Percentiles rank a stretch among this genome's conserved stretches.
These are phyloP conservation scores for Imleria badia DNA, from an alignment of 768 basidiomycete species.

Conservation along the genomic window DNA sequence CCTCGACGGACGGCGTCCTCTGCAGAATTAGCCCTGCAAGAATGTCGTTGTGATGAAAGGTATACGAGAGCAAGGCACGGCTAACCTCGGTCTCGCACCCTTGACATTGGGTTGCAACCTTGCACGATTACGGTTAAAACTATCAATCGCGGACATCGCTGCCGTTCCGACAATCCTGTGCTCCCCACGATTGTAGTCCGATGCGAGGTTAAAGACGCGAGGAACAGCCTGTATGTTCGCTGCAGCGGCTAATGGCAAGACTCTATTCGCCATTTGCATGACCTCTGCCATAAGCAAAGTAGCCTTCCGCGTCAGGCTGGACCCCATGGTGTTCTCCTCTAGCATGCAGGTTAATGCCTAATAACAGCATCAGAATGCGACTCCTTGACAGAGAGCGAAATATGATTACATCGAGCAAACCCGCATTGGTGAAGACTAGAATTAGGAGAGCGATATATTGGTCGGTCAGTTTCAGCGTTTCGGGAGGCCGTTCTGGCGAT, in stretches of 20 bases:
- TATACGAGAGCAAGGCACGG: not conserved
- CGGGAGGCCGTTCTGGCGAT: conserved; percentile 46
- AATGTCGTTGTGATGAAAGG: not conserved
- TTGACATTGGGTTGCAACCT: conserved; percentile 63
- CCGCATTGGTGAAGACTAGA: conserved; percentile 81
- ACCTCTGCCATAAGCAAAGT: conserved; percentile 90
- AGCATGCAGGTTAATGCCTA: conserved; percentile 86
- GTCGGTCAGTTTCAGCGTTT: conserved; percentile 79
- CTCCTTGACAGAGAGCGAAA: not conserved
- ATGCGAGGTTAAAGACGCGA: conserved; percentile 79
- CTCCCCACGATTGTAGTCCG: conserved; percentile 73
- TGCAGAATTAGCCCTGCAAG: conserved; percentile 66
- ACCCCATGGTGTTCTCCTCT: conserved; percentile 72
- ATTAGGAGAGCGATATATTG: conserved; percentile 90
- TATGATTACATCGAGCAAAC: conserved; percentile 75
- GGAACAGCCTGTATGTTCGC: conserved; percentile 88
- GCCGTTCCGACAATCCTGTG: conserved; percentile 82
- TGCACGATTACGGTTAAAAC: conserved; percentile 85
- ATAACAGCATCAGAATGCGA: conserved; percentile 1
- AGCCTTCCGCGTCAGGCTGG: conserved; percentile 82
- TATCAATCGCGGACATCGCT: conserved; percentile 85
- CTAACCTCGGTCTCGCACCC: conserved; percentile 64
- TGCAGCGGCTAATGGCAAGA: conserved; percentile 79
- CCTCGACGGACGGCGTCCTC: conserved; percentile 87
- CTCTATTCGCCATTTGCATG: conserved; percentile 82